phyloP scores from a whole-genome alignment of 1,139 yeast species.

The Hemisphaericaspora lyxosophila region DNA sequence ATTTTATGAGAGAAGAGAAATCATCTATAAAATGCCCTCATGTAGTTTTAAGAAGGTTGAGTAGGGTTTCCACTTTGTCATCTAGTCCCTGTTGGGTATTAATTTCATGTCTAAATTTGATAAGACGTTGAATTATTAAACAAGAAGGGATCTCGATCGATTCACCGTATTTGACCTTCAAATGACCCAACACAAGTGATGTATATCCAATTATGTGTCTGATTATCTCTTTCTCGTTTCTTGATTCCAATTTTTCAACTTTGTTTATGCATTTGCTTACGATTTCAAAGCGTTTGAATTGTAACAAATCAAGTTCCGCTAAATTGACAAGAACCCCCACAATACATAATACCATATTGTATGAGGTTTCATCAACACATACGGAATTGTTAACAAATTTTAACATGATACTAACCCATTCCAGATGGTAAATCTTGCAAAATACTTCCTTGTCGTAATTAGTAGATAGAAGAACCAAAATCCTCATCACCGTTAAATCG shows the following conservation, averaged over 20 bases:
- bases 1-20: conserved; percentile 1
- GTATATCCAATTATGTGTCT: conserved; percentile 17
- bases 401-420: background rate
- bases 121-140: background rate
- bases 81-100: background rate
- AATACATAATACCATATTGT: conserved; percentile 10
- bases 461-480: conserved; percentile 10
- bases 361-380: background rate
- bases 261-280: conserved; percentile 9
- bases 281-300: conserved; percentile 5
- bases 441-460: conserved; percentile 5
- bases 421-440: background rate
- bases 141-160: background rate
- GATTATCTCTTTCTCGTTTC: conserved; percentile 5
- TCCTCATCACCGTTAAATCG: conserved; percentile 8
- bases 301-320: conserved; percentile 5
- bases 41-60: background rate
- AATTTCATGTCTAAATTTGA: background rate
- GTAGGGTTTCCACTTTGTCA: background rate
- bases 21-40: background rate
- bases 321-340: conserved; percentile 7
- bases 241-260: conserved; percentile 5
- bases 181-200: conserved; percentile 14
- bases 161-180: conserved; percentile 6
- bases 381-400: background rate